Evolutionary conservation across 2,329 filamentous ascomycete species (phyloP).

Genomic region (Gaeumannomyces sp.): DNA sequence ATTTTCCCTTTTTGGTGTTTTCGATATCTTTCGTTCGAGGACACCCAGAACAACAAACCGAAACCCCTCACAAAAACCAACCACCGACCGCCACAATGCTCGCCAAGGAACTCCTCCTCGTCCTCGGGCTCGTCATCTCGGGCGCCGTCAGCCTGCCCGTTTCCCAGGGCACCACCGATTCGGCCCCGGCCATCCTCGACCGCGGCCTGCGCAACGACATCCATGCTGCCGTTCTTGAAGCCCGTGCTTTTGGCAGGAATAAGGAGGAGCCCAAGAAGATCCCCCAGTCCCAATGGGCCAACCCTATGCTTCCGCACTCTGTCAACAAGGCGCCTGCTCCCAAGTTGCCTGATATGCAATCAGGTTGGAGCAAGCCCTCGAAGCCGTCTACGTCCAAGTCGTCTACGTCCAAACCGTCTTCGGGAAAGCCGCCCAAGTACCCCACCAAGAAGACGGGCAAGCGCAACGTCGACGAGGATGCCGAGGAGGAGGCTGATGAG

Average conservation of each 20-base stretch:
- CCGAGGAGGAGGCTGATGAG: neutral
- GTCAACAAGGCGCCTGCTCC: neutral
- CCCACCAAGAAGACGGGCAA: neutral
- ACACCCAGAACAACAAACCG: no score
- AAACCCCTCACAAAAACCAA: neutral
- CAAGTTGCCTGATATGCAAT: neutral
- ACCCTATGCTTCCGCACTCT: neutral
- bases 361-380: neutral
- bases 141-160: neutral
- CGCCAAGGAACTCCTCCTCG: neutral
- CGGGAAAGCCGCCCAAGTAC: neutral
- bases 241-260: neutral
- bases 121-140: neutral
- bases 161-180: neutral
- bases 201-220: neutral
- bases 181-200: neutral
- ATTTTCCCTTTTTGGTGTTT: no score
- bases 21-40: no score
- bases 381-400: neutral
- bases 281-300: neutral
- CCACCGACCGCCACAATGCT: neutral
- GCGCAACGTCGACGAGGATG: neutral
- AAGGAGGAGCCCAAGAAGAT: neutral
- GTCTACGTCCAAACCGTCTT: no score
- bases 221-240: neutral